Evolutionary conservation across 1,139 yeast species (phyloP).

Genomic region (Groenewaldozyma sp.): DNA sequence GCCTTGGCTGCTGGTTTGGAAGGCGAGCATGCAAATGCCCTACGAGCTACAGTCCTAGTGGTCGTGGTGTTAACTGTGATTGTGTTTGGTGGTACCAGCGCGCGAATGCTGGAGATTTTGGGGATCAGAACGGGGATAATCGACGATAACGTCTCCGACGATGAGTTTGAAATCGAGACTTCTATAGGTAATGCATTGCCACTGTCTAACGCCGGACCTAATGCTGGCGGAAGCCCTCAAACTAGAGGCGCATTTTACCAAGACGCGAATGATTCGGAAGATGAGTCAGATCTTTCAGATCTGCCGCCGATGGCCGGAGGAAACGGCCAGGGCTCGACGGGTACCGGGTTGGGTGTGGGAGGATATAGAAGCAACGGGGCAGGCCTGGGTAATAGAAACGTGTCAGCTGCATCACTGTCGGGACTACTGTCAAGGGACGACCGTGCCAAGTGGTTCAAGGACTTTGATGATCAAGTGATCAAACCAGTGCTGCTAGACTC

Average conservation of each 20-base stretch:
- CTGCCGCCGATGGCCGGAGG: constrained; percentile 26
- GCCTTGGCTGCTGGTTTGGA: constrained; percentile 96
- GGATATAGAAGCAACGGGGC: constrained; percentile 9
- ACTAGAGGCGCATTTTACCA: constrained; percentile 19
- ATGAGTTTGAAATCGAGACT: constrained; percentile 90
- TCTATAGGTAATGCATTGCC: constrained; percentile 27
- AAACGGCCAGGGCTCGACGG: constrained; percentile 13
- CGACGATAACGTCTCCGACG: constrained; percentile 77
- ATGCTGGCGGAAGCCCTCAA: constrained; percentile 11
- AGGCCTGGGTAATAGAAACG: too few relatives aligned
- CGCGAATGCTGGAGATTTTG: constrained; percentile 91
- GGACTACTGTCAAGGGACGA: constrained; percentile 46
- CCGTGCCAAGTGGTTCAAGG: constrained; percentile 84
- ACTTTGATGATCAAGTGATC: constrained; percentile 88
- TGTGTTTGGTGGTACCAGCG: constrained; percentile 96
- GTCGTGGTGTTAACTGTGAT: constrained; percentile 95
- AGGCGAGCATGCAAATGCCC: constrained; percentile 84
- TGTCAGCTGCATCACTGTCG: constrained; percentile 23
- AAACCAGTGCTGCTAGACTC: constrained; percentile 85
- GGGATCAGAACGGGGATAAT: constrained; percentile 89
- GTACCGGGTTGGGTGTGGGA: too few relatives aligned
- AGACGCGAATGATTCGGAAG: constrained; percentile 19
- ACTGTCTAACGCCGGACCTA: constrained; percentile 3
- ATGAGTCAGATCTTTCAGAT: constrained; percentile 24
- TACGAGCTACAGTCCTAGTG: constrained; percentile 88